Conservation (phyloP, 768 basidiomycete genomes). For the Boletellus emodensis region DNA sequence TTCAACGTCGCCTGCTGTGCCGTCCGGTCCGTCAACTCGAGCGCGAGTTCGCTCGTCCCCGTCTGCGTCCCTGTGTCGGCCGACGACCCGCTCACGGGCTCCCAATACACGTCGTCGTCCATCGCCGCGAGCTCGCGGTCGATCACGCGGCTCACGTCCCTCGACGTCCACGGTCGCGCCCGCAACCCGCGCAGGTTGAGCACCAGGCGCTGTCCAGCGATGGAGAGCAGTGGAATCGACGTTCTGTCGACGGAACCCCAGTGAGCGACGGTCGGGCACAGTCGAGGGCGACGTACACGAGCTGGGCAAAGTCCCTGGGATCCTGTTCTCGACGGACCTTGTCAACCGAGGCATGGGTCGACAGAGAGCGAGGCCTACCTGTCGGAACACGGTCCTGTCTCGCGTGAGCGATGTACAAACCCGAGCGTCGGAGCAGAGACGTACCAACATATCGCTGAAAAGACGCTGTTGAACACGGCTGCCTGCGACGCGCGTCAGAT, state of each 20-base stretch:
- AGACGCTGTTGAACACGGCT: constrained; percentile 1
- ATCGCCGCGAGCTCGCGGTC: constrained; percentile 6
- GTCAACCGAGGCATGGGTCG: background rate
- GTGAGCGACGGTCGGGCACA: too few species aligned
- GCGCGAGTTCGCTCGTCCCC: background rate
- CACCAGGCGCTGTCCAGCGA: constrained; percentile 18
- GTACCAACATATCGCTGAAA: constrained; percentile 11
- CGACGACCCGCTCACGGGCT: background rate
- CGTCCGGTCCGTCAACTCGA: background rate
- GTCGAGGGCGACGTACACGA: constrained; percentile 2
- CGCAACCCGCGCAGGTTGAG: constrained; percentile 15
- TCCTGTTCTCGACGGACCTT: background rate
- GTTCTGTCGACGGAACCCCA: constrained; percentile 2
- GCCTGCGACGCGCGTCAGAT: constrained; percentile 1
- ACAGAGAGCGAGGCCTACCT: background rate
- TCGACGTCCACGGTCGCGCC: background rate
- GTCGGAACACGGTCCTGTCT: constrained; percentile 4
- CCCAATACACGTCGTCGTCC: background rate
- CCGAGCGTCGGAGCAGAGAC: background rate
- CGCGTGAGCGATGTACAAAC: background rate
- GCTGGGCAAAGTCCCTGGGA: constrained; percentile 5
- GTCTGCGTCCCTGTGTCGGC: too few species aligned
- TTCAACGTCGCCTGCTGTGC: background rate
- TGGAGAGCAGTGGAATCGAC: constrained; percentile 11
- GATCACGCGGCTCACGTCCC: constrained; percentile 7